Percentiles rank a stretch among this genome's conserved stretches.
Evolutionary conservation across 139 green algal genomes (phyloP).

Genomic region (Chlorella sp.): DNA sequence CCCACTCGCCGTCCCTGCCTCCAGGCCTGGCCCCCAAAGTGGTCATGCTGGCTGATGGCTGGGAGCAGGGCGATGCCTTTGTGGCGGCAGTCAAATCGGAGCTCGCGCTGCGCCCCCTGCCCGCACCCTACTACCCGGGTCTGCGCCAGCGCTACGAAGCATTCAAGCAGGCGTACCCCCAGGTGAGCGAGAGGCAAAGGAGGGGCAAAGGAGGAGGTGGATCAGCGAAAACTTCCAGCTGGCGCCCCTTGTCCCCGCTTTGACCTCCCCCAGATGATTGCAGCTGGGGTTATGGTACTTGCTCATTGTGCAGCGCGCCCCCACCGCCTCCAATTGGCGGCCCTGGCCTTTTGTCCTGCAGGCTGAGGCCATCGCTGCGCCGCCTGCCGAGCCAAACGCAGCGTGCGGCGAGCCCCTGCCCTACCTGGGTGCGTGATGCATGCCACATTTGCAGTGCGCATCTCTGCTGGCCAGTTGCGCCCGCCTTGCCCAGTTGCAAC

Average conservation of each 20-base stretch:
- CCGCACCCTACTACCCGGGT: slow-evolving; percentile 55
- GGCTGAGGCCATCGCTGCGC: slow-evolving; percentile 17
- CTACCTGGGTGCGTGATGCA: slow-evolving; percentile 11
- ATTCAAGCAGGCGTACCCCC: slow-evolving; percentile 45
- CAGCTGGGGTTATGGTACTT: too few species aligned
- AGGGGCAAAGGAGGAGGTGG: too few species aligned
- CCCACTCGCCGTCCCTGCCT: neutral
- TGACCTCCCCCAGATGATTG: too few species aligned
- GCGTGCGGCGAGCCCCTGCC: slow-evolving; percentile 41
- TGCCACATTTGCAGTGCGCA: too few species aligned
- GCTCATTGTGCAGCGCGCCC: too few species aligned
- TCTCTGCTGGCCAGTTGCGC: too few species aligned
- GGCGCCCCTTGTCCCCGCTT: too few species aligned
- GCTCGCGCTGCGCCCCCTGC: slow-evolving; percentile 27
- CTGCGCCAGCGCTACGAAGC: slow-evolving; percentile 46
- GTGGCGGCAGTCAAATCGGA: slow-evolving; percentile 34
- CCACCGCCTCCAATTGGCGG: too few species aligned
- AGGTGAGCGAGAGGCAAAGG: neutral
- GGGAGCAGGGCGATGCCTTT: slow-evolving; percentile 46
- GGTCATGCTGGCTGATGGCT: slow-evolving; percentile 50
- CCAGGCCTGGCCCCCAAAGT: slow-evolving; percentile 41
- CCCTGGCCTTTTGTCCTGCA: neutral
- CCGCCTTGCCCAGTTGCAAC: too few species aligned
- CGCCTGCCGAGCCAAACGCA: neutral
- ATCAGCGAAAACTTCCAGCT: too few species aligned